Percentiles rank a stretch among this genome's conserved stretches.
Conservation (phyloP, 208 protist species). For the Trypanosoma caninum region DNA sequence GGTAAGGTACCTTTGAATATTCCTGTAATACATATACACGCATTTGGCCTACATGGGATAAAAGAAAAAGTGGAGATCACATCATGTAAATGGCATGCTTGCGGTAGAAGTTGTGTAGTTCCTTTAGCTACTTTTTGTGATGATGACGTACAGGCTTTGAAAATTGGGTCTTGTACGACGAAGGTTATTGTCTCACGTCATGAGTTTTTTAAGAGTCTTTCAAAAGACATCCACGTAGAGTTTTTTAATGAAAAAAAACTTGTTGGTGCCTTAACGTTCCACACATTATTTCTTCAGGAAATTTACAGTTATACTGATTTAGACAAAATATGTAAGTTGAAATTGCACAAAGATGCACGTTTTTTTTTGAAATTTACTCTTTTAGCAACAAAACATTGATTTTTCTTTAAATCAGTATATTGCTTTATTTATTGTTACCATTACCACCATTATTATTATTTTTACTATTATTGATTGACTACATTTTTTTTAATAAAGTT, state of each 20-base stretch:
- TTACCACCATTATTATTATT: neutral
- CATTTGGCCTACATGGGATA: slow-evolving; percentile 15
- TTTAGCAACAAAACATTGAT: neutral
- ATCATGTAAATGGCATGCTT: slow-evolving; percentile 11
- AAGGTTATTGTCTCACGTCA: neutral
- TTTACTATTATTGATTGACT: neutral
- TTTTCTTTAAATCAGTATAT: neutral
- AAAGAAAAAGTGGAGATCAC: neutral
- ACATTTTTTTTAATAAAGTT: neutral
- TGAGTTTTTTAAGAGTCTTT: slow-evolving; percentile 5
- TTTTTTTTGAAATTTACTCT: slow-evolving; percentile 7
- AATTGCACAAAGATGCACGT: slow-evolving; percentile 12
- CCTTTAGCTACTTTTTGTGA: neutral
- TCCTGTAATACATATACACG: slow-evolving; percentile 28
- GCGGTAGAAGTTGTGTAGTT: neutral
- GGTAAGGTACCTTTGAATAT: slow-evolving; percentile 34
- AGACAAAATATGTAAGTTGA: slow-evolving; percentile 46
- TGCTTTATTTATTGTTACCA: neutral
- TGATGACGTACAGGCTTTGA: neutral
- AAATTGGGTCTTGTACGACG: neutral
- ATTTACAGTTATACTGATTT: slow-evolving; percentile 26
- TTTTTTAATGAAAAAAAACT: slow-evolving; percentile 22
- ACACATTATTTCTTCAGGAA: slow-evolving; percentile 51
- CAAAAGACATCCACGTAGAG: slow-evolving; percentile 35
- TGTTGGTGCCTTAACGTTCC: slow-evolving; percentile 37